These are phyloP conservation scores for Tribonema minus DNA, from an alignment of 108 stramenopile species.

Conservation along the genomic window DNA sequence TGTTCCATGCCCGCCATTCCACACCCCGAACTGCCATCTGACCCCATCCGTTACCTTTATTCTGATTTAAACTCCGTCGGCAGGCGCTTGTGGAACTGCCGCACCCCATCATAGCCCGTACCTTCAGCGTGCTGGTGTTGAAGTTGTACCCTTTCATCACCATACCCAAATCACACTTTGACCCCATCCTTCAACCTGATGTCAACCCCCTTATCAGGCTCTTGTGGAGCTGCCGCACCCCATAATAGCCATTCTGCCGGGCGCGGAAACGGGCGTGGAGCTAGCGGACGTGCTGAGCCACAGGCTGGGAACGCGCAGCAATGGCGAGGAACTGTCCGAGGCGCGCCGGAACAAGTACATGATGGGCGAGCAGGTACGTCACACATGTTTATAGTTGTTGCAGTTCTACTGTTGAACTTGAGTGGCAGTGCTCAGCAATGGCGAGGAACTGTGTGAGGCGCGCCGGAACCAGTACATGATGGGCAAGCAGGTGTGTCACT, in stretches of 20 bases:
- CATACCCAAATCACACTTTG: too few relatives aligned
- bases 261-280: slow-evolving; percentile 56
- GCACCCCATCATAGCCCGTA: slow-evolving; percentile 21
- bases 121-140: too few relatives aligned
- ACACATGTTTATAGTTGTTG: too few relatives aligned
- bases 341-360: slow-evolving; percentile 83
- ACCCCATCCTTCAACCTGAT: too few relatives aligned
- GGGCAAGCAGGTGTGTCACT: slow-evolving; percentile 70
- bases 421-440: too few relatives aligned
- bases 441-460: slow-evolving; percentile 68
- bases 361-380: slow-evolving; percentile 70
- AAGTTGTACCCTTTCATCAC: too few relatives aligned
- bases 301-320: slow-evolving; percentile 66
- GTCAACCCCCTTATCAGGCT: too few relatives aligned
- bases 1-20: too few relatives aligned
- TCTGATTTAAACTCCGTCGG: too few relatives aligned
- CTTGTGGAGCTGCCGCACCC: slow-evolving; percentile 41
- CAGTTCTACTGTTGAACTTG: too few relatives aligned
- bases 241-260: slow-evolving; percentile 45
- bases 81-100: slow-evolving; percentile 44
- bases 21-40: too few relatives aligned
- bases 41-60: too few relatives aligned
- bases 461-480: slow-evolving; percentile 83
- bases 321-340: slow-evolving; percentile 70
- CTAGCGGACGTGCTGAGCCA: slow-evolving; percentile 45